Evolutionary conservation across 2,329 filamentous ascomycete species (phyloP).

Genomic region (Pseudonectria buxi): DNA sequence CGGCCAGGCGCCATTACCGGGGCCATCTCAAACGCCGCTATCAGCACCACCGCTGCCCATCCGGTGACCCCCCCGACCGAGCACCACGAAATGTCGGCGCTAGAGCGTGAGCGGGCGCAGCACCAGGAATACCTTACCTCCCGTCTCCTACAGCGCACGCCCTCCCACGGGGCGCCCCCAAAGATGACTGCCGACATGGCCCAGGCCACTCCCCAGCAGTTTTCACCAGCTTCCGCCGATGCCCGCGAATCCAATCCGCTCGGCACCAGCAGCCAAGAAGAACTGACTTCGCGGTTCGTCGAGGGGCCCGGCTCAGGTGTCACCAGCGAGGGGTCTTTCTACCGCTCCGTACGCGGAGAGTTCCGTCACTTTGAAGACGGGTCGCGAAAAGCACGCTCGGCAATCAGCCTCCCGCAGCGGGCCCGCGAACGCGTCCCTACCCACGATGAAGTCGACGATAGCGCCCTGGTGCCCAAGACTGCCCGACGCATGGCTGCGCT

Average conservation of each 20-base stretch:
- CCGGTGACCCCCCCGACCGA: conserved; percentile 5
- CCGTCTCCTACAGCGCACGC: conserved; percentile 56
- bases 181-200: conserved; percentile 56
- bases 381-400: conserved; percentile 36
- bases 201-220: conserved; percentile 33
- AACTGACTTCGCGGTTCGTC: conserved; percentile 56
- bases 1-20: conserved; percentile 29
- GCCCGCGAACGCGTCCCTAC: conserved; percentile 15
- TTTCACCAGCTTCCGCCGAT: conserved; percentile 26
- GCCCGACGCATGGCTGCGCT: conserved; percentile 33
- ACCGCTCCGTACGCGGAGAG: conserved; percentile 29
- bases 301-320: conserved; percentile 43
- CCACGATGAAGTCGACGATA: conserved; percentile 32
- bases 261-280: conserved; percentile 32
- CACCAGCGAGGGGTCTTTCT: conserved; percentile 47
- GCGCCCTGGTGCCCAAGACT: conserved; percentile 40
- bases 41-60: conserved; percentile 17
- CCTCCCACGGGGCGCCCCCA: conserved; percentile 55
- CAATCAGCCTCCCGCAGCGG: conserved; percentile 26
- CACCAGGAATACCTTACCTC: conserved; percentile 64
- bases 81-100: conserved; percentile 17
- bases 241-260: conserved; percentile 19
- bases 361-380: conserved; percentile 27
- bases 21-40: conserved; percentile 31
- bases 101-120: conserved; percentile 36